These are phyloP conservation scores for Drosera capensis DNA, from an alignment of 148 eudicot genomes.

Conservation along the genomic window DNA sequence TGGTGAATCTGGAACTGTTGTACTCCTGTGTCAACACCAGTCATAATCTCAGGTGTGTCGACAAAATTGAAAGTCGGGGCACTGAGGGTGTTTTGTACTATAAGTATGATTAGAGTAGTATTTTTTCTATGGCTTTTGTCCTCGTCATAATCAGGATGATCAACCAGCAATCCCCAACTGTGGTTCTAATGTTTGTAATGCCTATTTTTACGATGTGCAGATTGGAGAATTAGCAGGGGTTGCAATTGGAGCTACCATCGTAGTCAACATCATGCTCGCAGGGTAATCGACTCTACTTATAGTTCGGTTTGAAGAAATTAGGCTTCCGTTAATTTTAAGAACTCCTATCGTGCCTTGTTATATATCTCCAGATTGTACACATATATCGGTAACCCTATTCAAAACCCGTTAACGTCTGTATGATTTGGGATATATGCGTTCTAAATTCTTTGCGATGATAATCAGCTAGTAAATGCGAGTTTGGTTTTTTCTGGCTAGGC, in stretches of 20 bases:
- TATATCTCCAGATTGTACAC: too few relatives aligned
- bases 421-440: not conserved
- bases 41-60: too few relatives aligned
- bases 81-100: too few relatives aligned
- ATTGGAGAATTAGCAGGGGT: constrained; percentile 47
- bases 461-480: constrained; percentile 1
- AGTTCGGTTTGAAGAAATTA: too few relatives aligned
- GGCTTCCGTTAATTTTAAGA: too few relatives aligned
- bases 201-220: constrained; percentile 3
- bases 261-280: constrained; percentile 42
- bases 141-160: not conserved
- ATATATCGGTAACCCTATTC: not conserved
- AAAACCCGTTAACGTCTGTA: not conserved
- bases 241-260: constrained; percentile 45
- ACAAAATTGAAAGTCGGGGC: too few relatives aligned
- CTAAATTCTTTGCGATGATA: not conserved
- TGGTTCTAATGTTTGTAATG: constrained; percentile 4
- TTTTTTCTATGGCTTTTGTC: too few relatives aligned
- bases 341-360: too few relatives aligned
- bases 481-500: constrained; percentile 13
- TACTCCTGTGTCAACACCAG: too few relatives aligned
- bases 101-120: too few relatives aligned
- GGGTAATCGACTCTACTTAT: constrained; percentile 36
- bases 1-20: too few relatives aligned
- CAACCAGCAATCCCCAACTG: not conserved